Conservation (phyloP, 2,329 filamentous ascomycete species). For the Microcyclosporella mali region DNA sequence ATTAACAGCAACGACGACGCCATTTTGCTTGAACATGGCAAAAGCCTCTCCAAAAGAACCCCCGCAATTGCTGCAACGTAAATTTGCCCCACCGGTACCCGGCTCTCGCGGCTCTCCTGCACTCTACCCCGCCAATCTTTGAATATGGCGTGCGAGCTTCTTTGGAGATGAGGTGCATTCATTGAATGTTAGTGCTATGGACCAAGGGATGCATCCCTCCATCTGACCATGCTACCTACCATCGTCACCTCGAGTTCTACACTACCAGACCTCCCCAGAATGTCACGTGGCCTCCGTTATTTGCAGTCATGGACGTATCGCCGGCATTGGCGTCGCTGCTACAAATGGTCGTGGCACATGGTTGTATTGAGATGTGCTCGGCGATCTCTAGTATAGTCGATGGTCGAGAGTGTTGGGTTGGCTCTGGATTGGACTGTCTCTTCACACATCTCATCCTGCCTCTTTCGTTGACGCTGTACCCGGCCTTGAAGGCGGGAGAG, state of each 20-base stretch:
- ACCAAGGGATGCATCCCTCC: background rate
- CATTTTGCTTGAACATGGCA: no score
- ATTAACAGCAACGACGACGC: no score
- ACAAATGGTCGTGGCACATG: no score
- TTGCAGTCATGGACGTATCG: no score
- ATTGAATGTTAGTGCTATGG: background rate
- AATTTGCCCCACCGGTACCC: background rate
- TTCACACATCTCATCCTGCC: constrained; percentile 2
- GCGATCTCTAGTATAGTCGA: background rate
- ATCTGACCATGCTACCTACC: background rate
- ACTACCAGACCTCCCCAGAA: background rate
- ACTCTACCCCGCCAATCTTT: background rate
- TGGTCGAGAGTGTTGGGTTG: background rate
- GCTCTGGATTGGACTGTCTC: background rate
- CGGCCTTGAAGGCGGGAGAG: constrained; percentile 11
- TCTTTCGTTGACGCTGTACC: constrained; percentile 12
- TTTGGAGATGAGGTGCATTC: background rate
- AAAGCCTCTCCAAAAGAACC: no score
- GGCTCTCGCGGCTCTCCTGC: no score
- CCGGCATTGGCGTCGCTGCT: no score
- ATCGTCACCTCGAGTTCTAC: background rate
- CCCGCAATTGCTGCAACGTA: no score
- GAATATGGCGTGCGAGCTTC: background rate
- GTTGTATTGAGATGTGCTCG: no score
- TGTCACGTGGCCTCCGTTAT: background rate